These are phyloP conservation scores for Volutella citrinella DNA, from an alignment of 2,329 filamentous ascomycete genomes.

Conservation along the genomic window DNA sequence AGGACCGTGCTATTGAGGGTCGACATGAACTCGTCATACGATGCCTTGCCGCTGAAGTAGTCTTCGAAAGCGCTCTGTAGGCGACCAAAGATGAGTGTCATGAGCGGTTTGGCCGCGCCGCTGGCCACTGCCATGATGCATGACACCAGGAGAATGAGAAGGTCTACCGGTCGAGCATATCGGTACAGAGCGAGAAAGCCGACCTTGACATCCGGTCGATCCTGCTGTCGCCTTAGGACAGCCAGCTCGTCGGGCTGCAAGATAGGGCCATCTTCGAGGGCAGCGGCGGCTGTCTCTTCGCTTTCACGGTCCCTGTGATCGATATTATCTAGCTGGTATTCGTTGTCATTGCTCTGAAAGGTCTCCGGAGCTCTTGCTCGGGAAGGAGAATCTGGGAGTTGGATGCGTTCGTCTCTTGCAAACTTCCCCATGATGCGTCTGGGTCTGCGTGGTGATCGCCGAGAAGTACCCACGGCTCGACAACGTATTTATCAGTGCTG, in stretches of 20 bases:
- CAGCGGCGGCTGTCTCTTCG: too few species aligned
- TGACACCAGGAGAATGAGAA: slow-evolving; percentile 56
- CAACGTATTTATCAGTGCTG: too few species aligned
- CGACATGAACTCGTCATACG: slow-evolving; percentile 50
- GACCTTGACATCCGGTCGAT: slow-evolving; percentile 57
- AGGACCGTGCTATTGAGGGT: slow-evolving; percentile 51
- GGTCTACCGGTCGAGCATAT: slow-evolving; percentile 60
- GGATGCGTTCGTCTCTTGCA: too few species aligned
- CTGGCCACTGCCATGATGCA: slow-evolving; percentile 60
- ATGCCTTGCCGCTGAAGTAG: slow-evolving; percentile 47
- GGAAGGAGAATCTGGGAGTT: too few species aligned
- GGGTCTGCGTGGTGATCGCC: too few species aligned
- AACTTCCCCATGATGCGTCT: too few species aligned
- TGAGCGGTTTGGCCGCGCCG: slow-evolving; percentile 67
- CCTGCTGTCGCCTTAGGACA: slow-evolving; percentile 62
- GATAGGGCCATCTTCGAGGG: too few species aligned
- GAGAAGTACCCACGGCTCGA: too few species aligned
- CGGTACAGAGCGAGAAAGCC: slow-evolving; percentile 61
- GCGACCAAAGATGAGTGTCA: slow-evolving; percentile 73
- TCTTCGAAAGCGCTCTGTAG: slow-evolving; percentile 65
- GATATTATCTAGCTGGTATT: too few species aligned
- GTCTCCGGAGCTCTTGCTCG: too few species aligned
- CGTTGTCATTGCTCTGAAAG: too few species aligned
- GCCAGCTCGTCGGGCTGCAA: slow-evolving; percentile 61
- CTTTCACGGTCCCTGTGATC: too few species aligned